Base-by-base conservation (phyloP, 441 rosid genomes). In the Eruca vesicaria region DNA sequence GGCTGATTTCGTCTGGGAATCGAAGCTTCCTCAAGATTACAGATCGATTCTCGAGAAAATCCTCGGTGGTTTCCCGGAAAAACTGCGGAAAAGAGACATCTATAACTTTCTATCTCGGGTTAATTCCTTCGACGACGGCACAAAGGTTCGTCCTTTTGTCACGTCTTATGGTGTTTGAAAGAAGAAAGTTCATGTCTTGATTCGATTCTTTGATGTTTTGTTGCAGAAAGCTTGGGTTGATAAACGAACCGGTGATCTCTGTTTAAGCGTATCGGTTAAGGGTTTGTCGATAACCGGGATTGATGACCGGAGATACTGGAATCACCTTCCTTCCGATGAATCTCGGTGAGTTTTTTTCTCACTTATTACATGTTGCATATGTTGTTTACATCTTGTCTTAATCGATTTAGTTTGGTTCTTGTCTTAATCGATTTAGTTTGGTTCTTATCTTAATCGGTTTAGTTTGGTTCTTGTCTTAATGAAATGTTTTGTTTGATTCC, bases 241-340 rank as follows among this genome's bases (percentile, higher is more conserved):
- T 82, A 89, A 89, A 83, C 75, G 73, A 56, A 87, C 87, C 3
- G 84, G 96, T 60, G 93, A 86, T 61, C 86, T 93, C 36, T 93
- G 97, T 76, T 66, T 93, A 72, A 82, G 88, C 12, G 71, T 91
- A 68, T 85, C 92, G 60, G 78, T 95, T 6, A 90, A 86, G 74
- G 98, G 98, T 0, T 82, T 96, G 69, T 77, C 81, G 0, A 87
- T 96, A 53, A 96, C 97, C 0, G 98, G 99, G 61, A 89, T 93
- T 19, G 96, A 96, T 82, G 98, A 96, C 81, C 85, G 98, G 32
- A 85, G 99, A 84, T 96, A 96, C 74, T 96, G 99, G 99, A 93
- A 86, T 75, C 89, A 84, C 73, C 79, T 96, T 66, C 86, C 87
- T 4, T 78, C 91, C 0, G 97, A 84, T 69, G 99, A 96, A 82